Evolutionary conservation across 495 filamentous ascomycete genomes (phyloP).

Genomic region (Letharia columbiana): DNA sequence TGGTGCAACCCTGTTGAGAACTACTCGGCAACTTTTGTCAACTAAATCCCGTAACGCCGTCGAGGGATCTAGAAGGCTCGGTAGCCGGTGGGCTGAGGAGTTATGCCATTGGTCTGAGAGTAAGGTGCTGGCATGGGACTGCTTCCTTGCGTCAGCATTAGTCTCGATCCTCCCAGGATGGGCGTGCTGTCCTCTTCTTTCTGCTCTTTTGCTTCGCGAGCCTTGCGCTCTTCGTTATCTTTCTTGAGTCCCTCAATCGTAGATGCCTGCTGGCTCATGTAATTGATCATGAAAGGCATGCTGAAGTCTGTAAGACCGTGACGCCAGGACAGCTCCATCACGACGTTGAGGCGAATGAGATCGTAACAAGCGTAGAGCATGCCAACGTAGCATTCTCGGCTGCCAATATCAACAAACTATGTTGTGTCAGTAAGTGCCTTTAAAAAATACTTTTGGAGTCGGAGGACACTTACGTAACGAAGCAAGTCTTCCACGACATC

Average conservation of each 20-base stretch:
- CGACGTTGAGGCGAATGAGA: slow-evolving; percentile 79
- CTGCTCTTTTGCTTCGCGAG: slow-evolving; percentile 73
- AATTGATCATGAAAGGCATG: slow-evolving; percentile 99
- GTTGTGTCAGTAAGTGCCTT: slow-evolving; percentile 18
- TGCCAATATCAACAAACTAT: slow-evolving; percentile 98
- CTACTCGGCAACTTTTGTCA: neutral
- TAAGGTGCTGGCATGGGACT: slow-evolving; percentile 50
- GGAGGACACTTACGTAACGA: slow-evolving; percentile 71
- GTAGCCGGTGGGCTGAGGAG: slow-evolving; percentile 72
- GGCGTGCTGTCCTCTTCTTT: slow-evolving; percentile 87
- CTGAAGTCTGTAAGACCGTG: slow-evolving; percentile 92
- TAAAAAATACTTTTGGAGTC: slow-evolving; percentile 3
- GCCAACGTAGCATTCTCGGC: slow-evolving; percentile 96
- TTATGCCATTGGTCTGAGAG: slow-evolving; percentile 68
- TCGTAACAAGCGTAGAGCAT: slow-evolving; percentile 99
- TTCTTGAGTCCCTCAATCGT: slow-evolving; percentile 79
- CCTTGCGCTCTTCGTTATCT: slow-evolving; percentile 96
- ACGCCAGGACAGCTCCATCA: slow-evolving; percentile 97
- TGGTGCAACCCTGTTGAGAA: neutral
- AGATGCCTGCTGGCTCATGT: slow-evolving; percentile 80
- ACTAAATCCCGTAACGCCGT: neutral
- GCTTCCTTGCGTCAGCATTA: slow-evolving; percentile 93
- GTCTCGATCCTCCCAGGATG: slow-evolving; percentile 80
- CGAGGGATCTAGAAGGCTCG: slow-evolving; percentile 41
- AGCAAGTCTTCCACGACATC: slow-evolving; percentile 94